Evolutionary conservation across 139 green algal species (phyloP).

Genomic region (Chlorella sp.): DNA sequence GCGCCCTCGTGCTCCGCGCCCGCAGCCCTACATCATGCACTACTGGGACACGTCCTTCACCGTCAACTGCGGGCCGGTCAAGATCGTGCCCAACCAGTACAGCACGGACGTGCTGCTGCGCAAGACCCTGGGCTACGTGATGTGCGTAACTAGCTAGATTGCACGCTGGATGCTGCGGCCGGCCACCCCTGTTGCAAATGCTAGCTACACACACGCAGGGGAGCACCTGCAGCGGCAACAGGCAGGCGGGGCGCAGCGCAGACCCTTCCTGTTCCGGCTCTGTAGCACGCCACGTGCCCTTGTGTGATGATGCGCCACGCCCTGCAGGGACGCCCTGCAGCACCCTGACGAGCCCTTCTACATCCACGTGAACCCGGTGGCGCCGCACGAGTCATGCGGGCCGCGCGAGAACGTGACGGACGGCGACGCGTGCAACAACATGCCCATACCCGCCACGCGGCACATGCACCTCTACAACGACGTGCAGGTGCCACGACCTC

Average conservation of each 20-base stretch:
- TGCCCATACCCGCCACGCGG: neutral
- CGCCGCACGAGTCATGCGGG: neutral
- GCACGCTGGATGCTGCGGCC: too few relatives aligned
- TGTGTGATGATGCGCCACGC: too few relatives aligned
- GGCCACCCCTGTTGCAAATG: too few relatives aligned
- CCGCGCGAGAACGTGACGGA: neutral
- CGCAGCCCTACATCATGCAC: constrained; percentile 6
- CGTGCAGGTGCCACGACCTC: neutral
- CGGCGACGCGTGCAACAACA: neutral
- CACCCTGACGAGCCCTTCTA: neutral
- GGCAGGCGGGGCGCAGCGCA: too few relatives aligned
- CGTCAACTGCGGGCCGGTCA: neutral
- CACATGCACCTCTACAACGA: neutral
- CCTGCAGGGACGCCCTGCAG: neutral
- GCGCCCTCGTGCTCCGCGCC: neutral
- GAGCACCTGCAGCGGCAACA: too few relatives aligned
- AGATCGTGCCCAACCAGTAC: neutral
- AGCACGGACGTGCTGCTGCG: neutral
- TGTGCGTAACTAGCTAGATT: too few relatives aligned
- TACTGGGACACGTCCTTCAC: neutral
- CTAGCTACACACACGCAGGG: too few relatives aligned
- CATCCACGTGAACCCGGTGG: neutral
- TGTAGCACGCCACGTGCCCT: too few relatives aligned
- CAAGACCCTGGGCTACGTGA: neutral
- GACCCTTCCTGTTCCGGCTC: too few relatives aligned